phyloP scores from a whole-genome alignment of 768 basidiomycete species.

The Termitomyces sp. region DNA sequence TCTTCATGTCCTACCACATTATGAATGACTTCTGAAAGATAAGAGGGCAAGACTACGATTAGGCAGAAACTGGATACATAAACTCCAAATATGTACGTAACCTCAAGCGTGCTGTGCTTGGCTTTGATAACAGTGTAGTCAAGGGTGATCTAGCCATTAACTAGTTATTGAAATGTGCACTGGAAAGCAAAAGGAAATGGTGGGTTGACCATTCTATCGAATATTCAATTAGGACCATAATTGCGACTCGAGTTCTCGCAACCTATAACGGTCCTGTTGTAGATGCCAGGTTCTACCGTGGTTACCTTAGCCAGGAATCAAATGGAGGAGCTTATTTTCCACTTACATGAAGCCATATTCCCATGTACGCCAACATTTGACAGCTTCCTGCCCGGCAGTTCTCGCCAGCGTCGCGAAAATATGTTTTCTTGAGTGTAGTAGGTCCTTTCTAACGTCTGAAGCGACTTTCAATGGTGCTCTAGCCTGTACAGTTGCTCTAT shows the following conservation, averaged over 20 bases:
- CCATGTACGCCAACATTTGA: constrained; percentile 1
- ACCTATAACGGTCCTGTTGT: background rate
- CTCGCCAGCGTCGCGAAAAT: background rate
- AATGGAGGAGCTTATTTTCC: background rate
- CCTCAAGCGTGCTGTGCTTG: too few species aligned
- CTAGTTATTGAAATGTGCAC: too few species aligned
- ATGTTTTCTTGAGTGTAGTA: background rate
- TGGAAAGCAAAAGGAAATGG: too few species aligned
- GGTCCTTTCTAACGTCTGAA: constrained; percentile 11
- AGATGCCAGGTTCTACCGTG: background rate
- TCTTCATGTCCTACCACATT: too few species aligned
- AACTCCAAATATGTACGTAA: too few species aligned
- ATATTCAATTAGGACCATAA: too few species aligned
- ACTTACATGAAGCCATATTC: constrained; percentile 12
- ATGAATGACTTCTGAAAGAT: too few species aligned
- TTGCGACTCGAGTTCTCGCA: background rate
- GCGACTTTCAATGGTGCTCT: constrained; percentile 2
- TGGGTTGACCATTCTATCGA: too few species aligned
- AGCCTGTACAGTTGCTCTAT: constrained; percentile 7
- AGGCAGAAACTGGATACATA: too few species aligned
- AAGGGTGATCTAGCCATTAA: too few species aligned
- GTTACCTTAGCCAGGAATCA: background rate
- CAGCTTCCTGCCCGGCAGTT: background rate
- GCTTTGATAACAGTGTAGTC: too few species aligned
- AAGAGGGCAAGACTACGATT: too few species aligned